Evolutionary conservation across 192 early-diverging fungal genomes (phyloP), one percentile per base, ranked within the genome.

Genomic region (Gonapodya sp.): DNA sequence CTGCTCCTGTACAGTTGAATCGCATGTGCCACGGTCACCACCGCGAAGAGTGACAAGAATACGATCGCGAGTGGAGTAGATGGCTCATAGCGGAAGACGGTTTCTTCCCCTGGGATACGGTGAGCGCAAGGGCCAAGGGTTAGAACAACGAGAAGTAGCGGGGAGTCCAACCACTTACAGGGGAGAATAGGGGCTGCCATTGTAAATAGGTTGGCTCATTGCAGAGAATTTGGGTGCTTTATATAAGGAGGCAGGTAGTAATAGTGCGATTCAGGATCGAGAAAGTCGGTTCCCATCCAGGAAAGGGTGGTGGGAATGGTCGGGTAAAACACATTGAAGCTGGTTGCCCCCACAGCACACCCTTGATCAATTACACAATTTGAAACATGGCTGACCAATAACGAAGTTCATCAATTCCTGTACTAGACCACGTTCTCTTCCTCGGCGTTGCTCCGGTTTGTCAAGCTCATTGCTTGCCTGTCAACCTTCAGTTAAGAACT

Each of bases 31-130:
- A 64, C 24, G 46, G 8, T 64, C 46, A 24, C 46, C 46, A 64
- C 8, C 8, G 46, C 46, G 46, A 64, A 64, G 46, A 64, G 46
- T 24, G 46, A 64, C 46, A 64, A 64, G 46, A 64, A 64, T 8
- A 64, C 46, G 46, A 64, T 24, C 8, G 46, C 46, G 8, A 64
- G 46, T 8, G 24, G 8, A 16, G 46, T 64, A 16, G 46, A 64
- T 64, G 46, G 46, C 24, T 64, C 46, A 64, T 64, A 64, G 46
- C 46, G 46, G 46, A 64, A 64, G 46, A 64, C 46, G 46, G 46
- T 64, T 24, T 64, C 8, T 64, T 64, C 46, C 46, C 46, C 46
- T 64, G 46, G 8, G 46, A 64, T 64, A 24, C 8, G 46, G 46
- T 64, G 46, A 64, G 46, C 46, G 46, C 46, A 64, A 64, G 46